These are phyloP conservation scores for Spergularia azorica DNA, from an alignment of 179 eudicot genomes.

Conservation along the genomic window DNA sequence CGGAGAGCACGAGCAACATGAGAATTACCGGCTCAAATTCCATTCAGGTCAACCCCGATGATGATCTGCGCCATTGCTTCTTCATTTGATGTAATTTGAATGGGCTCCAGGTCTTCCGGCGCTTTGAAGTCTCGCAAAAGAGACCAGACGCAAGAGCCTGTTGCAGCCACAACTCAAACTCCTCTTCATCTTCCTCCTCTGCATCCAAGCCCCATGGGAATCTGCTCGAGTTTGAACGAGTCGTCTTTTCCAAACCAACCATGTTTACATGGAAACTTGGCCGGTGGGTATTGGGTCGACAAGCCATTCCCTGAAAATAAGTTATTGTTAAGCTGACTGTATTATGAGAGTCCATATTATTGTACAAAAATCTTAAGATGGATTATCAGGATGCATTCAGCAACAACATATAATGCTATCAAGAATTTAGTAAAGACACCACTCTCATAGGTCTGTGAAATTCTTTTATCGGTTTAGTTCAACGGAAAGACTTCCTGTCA, in stretches of 20 bases:
- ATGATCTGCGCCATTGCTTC: conserved; percentile 72
- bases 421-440: too few species aligned
- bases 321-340: conserved; percentile 13
- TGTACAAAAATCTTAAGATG: neutral
- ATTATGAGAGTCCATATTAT: neutral
- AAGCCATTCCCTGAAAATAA: conserved; percentile 80
- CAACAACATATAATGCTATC: neutral
- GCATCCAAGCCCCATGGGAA: conserved; percentile 95
- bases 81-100: conserved; percentile 75
- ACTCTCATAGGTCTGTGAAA: too few species aligned
- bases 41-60: conserved; percentile 42
- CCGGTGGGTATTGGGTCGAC: conserved; percentile 94
- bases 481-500: too few species aligned
- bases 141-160: conserved; percentile 95
- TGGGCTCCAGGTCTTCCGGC: conserved; percentile 96
- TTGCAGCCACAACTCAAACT: conserved; percentile 93
- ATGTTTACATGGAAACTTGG: conserved; percentile 98
- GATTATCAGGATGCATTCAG: neutral
- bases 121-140: conserved; percentile 83
- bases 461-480: too few species aligned
- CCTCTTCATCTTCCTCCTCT: conserved; percentile 82
- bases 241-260: conserved; percentile 87
- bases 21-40: neutral
- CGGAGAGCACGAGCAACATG: neutral
- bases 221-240: conserved; percentile 83